Base-by-base conservation (phyloP, 192 early-diverging fungal genomes). In the Dimargaris xerosporica region DNA sequence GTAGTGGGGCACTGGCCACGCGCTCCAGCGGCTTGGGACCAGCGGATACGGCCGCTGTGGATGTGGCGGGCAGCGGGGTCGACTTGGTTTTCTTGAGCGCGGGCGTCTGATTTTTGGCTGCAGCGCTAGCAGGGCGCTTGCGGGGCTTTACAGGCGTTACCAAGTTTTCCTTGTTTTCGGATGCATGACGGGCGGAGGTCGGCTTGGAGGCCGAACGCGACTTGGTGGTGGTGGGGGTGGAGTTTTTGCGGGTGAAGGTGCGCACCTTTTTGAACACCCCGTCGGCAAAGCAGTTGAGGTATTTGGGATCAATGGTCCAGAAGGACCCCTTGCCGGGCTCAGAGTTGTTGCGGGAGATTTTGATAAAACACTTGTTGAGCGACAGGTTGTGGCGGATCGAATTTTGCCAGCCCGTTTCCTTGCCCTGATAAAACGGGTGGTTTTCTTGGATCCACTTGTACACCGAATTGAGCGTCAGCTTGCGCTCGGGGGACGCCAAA, bases 301-400 rank as follows among this genome's bases (percentile, higher is more conserved):
- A 79, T n/a, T 66, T 74, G 46, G 81, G 75, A 64, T 91, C 91
- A 56, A 96, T 88, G 5, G 93, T 86, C 94, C 93, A 96, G 67
- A 89, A 94, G 39, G 91, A 87, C 10, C 94, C 94, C 70, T 96
- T 96, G n/a, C 93, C 93, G 15, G 88, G 86, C 69, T 95, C 92
- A 42, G 81, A 82, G 65, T 80, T 78, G 2, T 85, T 71, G 16
- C 89, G 76, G 23, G 85, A 77, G 6, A 90, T 81, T 53, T 83
- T 78, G 26, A 87, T 78, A 75, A 93, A 93, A n/a, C 72, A 75
- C 61, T 86, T 87, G 69, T 90, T 90, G 42, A 90, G 77, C 6
- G 85, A 85, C 43, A 92, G 67, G 68, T 90, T 90, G 68, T 92
- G 90, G 29, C 90, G 80, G 59, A 92, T 83, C 11, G 88, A 92